Evolutionary conservation across 768 basidiomycete species (phyloP).

Genomic region (Russula abietina): DNA sequence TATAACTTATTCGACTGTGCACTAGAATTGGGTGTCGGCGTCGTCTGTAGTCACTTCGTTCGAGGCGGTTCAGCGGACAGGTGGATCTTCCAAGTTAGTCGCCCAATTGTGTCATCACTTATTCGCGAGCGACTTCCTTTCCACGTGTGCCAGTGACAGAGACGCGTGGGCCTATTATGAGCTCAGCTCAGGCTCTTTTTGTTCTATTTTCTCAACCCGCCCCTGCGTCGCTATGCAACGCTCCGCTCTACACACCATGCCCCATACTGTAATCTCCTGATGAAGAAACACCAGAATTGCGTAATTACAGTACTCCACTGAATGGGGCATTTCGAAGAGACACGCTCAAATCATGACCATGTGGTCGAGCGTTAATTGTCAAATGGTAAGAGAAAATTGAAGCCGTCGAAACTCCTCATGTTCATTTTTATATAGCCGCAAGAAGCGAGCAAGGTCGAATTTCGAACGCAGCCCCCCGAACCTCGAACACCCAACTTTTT

Average conservation of each 20-base stretch:
- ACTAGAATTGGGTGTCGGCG: no score
- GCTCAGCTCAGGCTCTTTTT: not conserved
- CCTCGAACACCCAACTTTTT: not conserved
- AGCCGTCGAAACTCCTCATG: not conserved
- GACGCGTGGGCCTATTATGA: not conserved
- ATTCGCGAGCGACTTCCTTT: no score
- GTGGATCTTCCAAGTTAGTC: not conserved
- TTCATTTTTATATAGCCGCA: slow-evolving; percentile 11
- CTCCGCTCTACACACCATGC: not conserved
- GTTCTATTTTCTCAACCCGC: not conserved
- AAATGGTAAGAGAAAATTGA: no score
- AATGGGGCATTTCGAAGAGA: not conserved
- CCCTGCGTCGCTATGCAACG: slow-evolving; percentile 11
- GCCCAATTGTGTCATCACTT: slow-evolving; percentile 7
- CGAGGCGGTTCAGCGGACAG: not conserved
- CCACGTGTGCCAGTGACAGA: not conserved
- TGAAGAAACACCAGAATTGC: not conserved
- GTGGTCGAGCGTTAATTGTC: not conserved
- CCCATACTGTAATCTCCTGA: not conserved
- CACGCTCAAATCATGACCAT: no score
- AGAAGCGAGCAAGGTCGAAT: not conserved
- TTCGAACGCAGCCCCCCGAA: no score
- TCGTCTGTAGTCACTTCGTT: no score
- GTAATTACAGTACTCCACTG: not conserved
- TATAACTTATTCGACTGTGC: no score